phyloP scores from a whole-genome alignment of 2,329 filamentous ascomycete genomes.

The Colletotrichum navitas region DNA sequence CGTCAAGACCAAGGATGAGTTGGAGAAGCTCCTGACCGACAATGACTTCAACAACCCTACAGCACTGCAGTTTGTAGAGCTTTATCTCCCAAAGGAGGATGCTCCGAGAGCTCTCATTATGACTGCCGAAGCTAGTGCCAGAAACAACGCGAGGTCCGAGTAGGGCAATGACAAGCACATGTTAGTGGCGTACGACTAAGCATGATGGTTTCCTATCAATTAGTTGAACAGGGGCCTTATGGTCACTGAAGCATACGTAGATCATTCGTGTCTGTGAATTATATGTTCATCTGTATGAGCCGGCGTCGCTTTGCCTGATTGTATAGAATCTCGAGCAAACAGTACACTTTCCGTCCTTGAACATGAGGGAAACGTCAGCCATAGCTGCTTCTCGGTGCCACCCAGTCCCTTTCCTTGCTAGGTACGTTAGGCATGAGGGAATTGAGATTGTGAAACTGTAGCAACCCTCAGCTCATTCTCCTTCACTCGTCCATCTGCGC shows the following conservation, averaged over 20 bases:
- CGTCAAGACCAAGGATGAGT: constrained; percentile 76
- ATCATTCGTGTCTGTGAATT: not conserved
- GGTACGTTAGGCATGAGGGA: no score
- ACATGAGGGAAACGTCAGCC: not conserved
- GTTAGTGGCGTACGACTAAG: not conserved
- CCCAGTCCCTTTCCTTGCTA: not conserved
- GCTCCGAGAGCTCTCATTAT: constrained; percentile 77
- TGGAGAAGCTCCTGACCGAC: constrained; percentile 74
- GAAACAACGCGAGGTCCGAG: constrained; percentile 68
- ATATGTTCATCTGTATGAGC: not conserved
- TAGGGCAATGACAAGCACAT: constrained; percentile 31
- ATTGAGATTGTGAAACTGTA: no score
- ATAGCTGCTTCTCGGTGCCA: not conserved
- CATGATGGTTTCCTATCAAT: not conserved
- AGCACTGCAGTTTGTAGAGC: constrained; percentile 79
- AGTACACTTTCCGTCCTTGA: no score
- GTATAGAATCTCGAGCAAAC: no score
- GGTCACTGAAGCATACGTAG: not conserved
- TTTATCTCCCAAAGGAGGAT: constrained; percentile 85
- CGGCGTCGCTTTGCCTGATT: not conserved
- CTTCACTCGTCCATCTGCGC: no score
- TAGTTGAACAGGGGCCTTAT: no score
- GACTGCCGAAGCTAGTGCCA: constrained; percentile 79
- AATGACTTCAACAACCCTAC: constrained; percentile 70
- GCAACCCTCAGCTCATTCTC: no score